phyloP scores from a whole-genome alignment of 139 green algal species.

The Diplosphaera chodatii region DNA sequence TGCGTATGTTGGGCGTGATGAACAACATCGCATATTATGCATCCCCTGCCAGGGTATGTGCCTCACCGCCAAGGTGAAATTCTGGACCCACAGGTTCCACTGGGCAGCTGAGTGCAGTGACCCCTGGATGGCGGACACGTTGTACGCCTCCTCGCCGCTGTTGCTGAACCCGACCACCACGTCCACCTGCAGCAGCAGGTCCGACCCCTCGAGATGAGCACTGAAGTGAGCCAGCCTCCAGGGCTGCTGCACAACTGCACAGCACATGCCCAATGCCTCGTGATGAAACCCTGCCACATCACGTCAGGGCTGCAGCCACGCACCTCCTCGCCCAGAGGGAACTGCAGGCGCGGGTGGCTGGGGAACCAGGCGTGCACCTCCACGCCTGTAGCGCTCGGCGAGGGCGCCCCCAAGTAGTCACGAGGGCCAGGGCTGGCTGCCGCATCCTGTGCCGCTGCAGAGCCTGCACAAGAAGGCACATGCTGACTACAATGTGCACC shows the following conservation, averaged over 20 bases:
- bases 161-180: constrained; percentile 58
- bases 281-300: background rate
- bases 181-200: constrained; percentile 17
- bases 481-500: no score
- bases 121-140: constrained; percentile 59
- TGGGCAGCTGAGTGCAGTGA: constrained; percentile 55
- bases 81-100: constrained; percentile 57
- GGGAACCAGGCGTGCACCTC: constrained; percentile 25
- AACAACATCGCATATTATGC: no score
- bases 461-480: background rate
- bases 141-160: constrained; percentile 42
- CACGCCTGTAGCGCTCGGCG: constrained; percentile 2
- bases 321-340: constrained; percentile 23
- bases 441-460: background rate
- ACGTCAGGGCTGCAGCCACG: background rate
- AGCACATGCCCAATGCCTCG: no score
- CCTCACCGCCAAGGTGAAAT: constrained; percentile 60
- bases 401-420: constrained; percentile 4
- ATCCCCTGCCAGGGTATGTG: no score
- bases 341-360: constrained; percentile 24
- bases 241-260: no score
- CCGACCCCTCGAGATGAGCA: no score
- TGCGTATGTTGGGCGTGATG: no score
- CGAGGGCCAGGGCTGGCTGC: background rate
- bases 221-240: no score